phyloP scores from a whole-genome alignment of 2,329 filamentous ascomycete species.

The Microdochium nivale region DNA sequence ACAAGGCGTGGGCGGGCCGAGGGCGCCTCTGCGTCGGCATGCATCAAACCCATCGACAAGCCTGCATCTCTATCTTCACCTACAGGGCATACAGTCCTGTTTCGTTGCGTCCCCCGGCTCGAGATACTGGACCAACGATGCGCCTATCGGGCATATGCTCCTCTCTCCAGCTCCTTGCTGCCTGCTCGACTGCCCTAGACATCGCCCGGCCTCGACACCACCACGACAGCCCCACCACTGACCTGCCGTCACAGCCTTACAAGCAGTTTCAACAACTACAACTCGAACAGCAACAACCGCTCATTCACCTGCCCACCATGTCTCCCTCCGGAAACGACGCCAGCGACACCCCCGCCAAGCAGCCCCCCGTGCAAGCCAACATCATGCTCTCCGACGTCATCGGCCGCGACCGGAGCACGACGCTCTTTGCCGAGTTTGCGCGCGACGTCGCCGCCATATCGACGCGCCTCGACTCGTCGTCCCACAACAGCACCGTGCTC shows the following conservation, averaged over 20 bases:
- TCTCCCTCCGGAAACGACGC: no score
- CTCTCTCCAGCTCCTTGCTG: constrained; percentile 1
- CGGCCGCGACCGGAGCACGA: constrained; percentile 67
- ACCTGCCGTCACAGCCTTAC: not conserved
- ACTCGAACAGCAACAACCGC: not conserved
- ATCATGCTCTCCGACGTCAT: constrained; percentile 80
- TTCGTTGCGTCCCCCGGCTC: not conserved
- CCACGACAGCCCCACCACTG: not conserved
- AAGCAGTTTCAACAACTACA: not conserved
- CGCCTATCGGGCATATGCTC: constrained; percentile 3
- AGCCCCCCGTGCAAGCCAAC: constrained; percentile 26
- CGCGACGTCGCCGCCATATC: constrained; percentile 65
- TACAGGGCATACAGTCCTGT: no score
- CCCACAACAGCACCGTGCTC: constrained; percentile 71
- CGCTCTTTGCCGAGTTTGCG: constrained; percentile 75
- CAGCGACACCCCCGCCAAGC: not conserved
- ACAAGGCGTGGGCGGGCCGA: no score
- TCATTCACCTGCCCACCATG: no score
- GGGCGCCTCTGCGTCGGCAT: not conserved
- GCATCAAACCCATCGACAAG: not conserved
- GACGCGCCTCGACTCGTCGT: constrained; percentile 56
- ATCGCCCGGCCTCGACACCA: not conserved
- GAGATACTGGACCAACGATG: constrained; percentile 2
- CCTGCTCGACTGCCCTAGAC: constrained; percentile 1
- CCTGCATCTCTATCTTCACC: not conserved